Percentiles rank a stretch among this genome's conserved stretches.
Evolutionary conservation across 1,284 basidiomycete species (phyloP).

Genomic region (Mrakiaceae sp.): DNA sequence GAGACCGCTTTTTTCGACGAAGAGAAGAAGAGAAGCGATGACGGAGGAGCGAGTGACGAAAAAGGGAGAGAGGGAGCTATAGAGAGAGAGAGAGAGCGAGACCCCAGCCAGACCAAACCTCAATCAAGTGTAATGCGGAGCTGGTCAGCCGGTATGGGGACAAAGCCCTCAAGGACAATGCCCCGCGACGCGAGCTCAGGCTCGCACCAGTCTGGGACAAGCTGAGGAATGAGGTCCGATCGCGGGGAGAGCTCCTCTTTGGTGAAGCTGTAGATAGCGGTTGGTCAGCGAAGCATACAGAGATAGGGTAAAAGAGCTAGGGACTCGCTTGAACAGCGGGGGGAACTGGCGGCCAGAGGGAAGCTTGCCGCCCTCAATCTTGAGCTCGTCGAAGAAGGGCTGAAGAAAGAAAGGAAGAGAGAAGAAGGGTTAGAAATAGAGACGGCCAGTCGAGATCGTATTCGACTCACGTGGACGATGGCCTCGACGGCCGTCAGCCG

Average conservation of each 20-base stretch:
- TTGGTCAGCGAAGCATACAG: neutral
- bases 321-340: slow-evolving; percentile 74
- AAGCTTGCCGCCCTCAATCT: slow-evolving; percentile 79
- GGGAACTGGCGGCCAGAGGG: slow-evolving; percentile 96
- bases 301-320: slow-evolving; percentile 1
- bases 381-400: slow-evolving; percentile 94
- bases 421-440: neutral
- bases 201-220: slow-evolving; percentile 85
- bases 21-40: slow-evolving; percentile 6
- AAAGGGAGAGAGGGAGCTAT: slow-evolving; percentile 15
- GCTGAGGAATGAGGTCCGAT: slow-evolving; percentile 80
- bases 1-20: neutral
- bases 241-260: slow-evolving; percentile 79
- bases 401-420: slow-evolving; percentile 8
- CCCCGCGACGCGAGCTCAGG: slow-evolving; percentile 71
- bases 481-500: slow-evolving; percentile 49
- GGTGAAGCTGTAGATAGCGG: slow-evolving; percentile 7
- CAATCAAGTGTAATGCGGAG: slow-evolving; percentile 81
- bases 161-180: slow-evolving; percentile 79
- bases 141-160: slow-evolving; percentile 86
- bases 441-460: no score
- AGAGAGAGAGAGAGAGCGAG: slow-evolving; percentile 15
- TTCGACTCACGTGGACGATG: neutral
- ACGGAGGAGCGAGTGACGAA: slow-evolving; percentile 6
- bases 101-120: slow-evolving; percentile 27